Evolutionary conservation across 352 stramenopile genomes (phyloP), one percentile per base, ranked within the genome.

Genomic region (Globisporangium ultimum): DNA sequence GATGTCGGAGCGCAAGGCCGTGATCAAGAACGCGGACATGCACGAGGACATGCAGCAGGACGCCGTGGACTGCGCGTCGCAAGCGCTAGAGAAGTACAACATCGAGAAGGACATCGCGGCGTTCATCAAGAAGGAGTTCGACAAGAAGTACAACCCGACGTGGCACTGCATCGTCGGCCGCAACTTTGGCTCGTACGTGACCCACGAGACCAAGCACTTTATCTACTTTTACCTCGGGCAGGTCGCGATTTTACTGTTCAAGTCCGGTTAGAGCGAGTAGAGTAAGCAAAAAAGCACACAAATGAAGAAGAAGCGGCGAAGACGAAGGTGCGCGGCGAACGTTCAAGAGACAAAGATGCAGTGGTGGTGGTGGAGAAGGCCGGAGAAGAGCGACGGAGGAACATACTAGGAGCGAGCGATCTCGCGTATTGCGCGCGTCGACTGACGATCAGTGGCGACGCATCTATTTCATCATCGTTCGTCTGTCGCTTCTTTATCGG

Each of bases 11-110:
- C 84, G 95, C 81, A 98, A 99, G 83, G 97, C 97, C n/a, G 97
- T 99, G 47, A 99, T 99, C 72, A 99, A 99, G 81, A 99, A 99
- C 84, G 97, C 97, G 47, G 97, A 99, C 77, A 99, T 99, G 97
- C 95, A 97, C 41, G 97, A 99, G 72, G 93, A 98, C 70, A 99
- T 99, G 97, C 97, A 99, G 78, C 97, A 99, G 84, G 97, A 99
- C 76, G 96, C 97, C 38, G 96, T 99, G 45, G 97, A 99, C 83
- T 98, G 94, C 61, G 97, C 97, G 48, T 98, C 96, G 53, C 93
- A 98, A 71, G 97, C 97, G 61, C 85, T 99, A 28, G 95, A 98
- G 63, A 99, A 99, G 78, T 99, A 98, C 89, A 99, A 99, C 80
- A 99, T 99, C 68, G 97, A 99, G 77, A 99, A 97, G 71, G 89